These are phyloP conservation scores for Rhizopus sp. DNA, from an alignment of 371 early-diverging fungal species.

Conservation along the genomic window DNA sequence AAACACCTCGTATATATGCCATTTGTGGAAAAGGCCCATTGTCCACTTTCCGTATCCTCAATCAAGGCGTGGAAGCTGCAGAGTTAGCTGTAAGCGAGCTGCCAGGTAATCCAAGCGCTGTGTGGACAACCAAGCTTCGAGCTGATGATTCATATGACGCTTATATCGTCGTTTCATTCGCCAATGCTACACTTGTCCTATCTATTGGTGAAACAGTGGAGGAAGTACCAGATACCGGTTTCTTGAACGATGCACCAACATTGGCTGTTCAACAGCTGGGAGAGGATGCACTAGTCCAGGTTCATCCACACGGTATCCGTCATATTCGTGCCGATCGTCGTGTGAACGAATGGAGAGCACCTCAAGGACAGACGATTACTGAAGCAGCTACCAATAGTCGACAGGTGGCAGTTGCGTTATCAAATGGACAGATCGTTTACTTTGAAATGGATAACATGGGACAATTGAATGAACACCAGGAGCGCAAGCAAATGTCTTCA, in stretches of 20 bases:
- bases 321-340: conserved; percentile 86
- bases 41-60: conserved; percentile 84
- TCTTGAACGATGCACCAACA: conserved; percentile 80
- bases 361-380: conserved; percentile 69
- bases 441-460: conserved; percentile 91
- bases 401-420: conserved; percentile 83
- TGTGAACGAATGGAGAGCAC: conserved; percentile 94
- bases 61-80: conserved; percentile 90
- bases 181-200: conserved; percentile 90
- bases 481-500: conserved; percentile 72
- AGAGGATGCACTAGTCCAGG: conserved; percentile 90
- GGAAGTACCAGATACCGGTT: conserved; percentile 91
- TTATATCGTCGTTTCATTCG: conserved; percentile 93
- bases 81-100: conserved; percentile 93
- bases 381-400: conserved; percentile 84
- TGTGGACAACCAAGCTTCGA: conserved; percentile 89
- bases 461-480: conserved; percentile 87
- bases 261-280: conserved; percentile 85
- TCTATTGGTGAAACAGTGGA: conserved; percentile 95
- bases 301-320: conserved; percentile 85
- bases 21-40: conserved; percentile 84
- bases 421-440: conserved; percentile 85
- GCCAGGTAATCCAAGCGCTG: conserved; percentile 92
- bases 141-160: conserved; percentile 72
- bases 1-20: conserved; percentile 91